Base-by-base conservation (phyloP, 1,284 basidiomycete genomes). In the Paramarasmius palmivorus region DNA sequence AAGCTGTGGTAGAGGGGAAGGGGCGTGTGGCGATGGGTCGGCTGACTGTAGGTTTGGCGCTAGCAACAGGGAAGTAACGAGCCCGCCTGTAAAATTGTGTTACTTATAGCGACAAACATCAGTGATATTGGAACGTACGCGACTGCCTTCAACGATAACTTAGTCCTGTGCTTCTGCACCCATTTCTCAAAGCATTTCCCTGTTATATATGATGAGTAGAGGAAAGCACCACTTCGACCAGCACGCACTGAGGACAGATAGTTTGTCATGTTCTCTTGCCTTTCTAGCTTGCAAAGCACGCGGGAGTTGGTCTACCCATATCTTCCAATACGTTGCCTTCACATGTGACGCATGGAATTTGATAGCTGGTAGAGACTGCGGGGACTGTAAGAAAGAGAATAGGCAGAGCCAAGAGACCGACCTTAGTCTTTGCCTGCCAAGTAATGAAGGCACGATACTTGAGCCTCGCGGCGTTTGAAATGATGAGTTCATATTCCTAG, bases 351-450 rank as follows among this genome's bases (percentile, higher is more conserved):
- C 81, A 66, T 85, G 77, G 66, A 92, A 88, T 17, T 80, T 80
- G 55, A 92, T 82, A 4, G 90, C 90, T 35, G 89, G 88, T 15
- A 90, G 71, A 22, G 86, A 83, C 88, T 91, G 58, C 12, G 22
- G 58, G 41, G 25, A 39, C 56, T 50, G 56, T 34, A 59, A 36
- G 59, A 20, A 38, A 39, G 46, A 25, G 20, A 35, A 15, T 40
- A 23, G 23, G 9, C 14, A 49, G 34, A 5, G 50, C 40, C 34
- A 39, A 19, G 26, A 35, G 25, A 66, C 72, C 62, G 61, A 89
- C 90, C 66, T 78, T 81, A 20, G 90, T 89, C 66, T 79, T 88
- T 5, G 82, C 78, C 64, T 84, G 79, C 90, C 90, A 92, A 45
- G 82, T 75, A 12, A 77, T 76, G 64, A 92, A 92, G 1, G 83